Conservation (phyloP, 441 rosid species). For the Jatropha podagrica region DNA sequence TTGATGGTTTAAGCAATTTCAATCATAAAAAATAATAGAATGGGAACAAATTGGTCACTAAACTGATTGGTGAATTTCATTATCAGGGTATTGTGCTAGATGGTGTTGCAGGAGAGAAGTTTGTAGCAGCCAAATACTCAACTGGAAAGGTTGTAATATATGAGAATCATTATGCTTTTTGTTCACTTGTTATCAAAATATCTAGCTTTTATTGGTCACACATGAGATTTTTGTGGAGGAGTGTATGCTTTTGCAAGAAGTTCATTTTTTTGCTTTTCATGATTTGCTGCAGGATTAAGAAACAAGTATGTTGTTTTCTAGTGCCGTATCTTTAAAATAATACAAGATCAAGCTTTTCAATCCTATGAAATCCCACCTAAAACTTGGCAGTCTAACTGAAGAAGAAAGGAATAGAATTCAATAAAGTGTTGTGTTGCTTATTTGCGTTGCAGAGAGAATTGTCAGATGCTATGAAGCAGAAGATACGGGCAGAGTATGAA, state of each 20-base stretch:
- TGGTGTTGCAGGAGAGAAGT: constrained; percentile 65
- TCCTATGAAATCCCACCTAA: constrained; percentile 34
- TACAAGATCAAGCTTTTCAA: constrained; percentile 44
- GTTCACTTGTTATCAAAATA: neutral
- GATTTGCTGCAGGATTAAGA: constrained; percentile 63
- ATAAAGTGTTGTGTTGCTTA: constrained; percentile 36
- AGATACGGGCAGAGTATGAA: constrained; percentile 79
- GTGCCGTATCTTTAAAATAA: constrained; percentile 43
- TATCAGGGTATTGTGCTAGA: constrained; percentile 71
- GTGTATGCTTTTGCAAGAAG: constrained; percentile 20
- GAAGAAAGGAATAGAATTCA: constrained; percentile 49
- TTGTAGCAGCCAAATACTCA: constrained; percentile 79
- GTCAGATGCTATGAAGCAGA: constrained; percentile 82
- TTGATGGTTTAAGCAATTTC: neutral
- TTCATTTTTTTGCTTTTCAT: constrained; percentile 41
- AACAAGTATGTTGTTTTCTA: constrained; percentile 43
- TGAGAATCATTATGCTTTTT: constrained; percentile 6
- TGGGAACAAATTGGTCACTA: neutral
- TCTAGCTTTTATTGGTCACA: constrained; percentile 17
- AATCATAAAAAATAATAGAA: neutral
- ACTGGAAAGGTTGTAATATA: constrained; percentile 59
- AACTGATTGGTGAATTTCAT: constrained; percentile 30
- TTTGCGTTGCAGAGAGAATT: constrained; percentile 76
- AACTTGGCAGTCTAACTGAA: constrained; percentile 43
- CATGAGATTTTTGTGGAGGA: constrained; percentile 16